Conservation (phyloP, 2,329 filamentous ascomycete species). For the Decorospora gaudefroyi region DNA sequence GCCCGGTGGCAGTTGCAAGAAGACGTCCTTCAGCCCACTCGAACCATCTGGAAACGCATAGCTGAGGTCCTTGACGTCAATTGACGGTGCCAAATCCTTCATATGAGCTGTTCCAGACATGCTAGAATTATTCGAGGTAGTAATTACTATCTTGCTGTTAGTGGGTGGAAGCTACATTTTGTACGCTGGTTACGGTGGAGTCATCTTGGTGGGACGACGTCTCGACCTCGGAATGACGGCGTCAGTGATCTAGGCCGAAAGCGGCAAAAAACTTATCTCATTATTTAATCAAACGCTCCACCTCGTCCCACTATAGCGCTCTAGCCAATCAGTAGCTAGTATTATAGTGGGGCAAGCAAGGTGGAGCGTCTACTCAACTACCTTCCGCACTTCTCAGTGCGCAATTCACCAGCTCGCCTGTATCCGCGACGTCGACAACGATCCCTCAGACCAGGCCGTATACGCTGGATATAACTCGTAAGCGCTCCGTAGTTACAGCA, state of each 20-base stretch:
- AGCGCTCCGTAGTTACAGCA: too few species aligned
- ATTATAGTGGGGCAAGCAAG: too few species aligned
- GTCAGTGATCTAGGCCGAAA: slow-evolving; percentile 24
- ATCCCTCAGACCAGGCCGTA: too few species aligned
- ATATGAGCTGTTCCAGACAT: slow-evolving; percentile 30
- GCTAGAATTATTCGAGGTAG: background rate
- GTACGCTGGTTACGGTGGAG: slow-evolving; percentile 11
- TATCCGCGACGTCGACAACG: too few species aligned
- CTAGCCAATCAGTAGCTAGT: too few species aligned
- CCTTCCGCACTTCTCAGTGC: too few species aligned
- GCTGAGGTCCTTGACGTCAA: slow-evolving; percentile 74
- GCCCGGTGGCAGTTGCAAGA: slow-evolving; percentile 75
- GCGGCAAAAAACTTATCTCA: too few species aligned
- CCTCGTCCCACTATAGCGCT: too few species aligned
- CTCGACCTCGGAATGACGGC: slow-evolving; percentile 6
- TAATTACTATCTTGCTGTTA: background rate
- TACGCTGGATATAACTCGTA: too few species aligned
- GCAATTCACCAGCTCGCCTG: too few species aligned
- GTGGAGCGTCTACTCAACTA: too few species aligned
- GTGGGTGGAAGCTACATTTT: slow-evolving; percentile 23
- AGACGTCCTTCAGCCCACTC: slow-evolving; percentile 74
- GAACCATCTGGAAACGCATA: slow-evolving; percentile 89
- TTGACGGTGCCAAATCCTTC: slow-evolving; percentile 57
- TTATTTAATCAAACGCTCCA: too few species aligned
- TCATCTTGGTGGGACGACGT: slow-evolving; percentile 9